A percentile compares a stretch with the other conserved stretches of the same genome.
phyloP scores from a whole-genome alignment of 2,329 filamentous ascomycete genomes.

The Macrophomina tecta region DNA sequence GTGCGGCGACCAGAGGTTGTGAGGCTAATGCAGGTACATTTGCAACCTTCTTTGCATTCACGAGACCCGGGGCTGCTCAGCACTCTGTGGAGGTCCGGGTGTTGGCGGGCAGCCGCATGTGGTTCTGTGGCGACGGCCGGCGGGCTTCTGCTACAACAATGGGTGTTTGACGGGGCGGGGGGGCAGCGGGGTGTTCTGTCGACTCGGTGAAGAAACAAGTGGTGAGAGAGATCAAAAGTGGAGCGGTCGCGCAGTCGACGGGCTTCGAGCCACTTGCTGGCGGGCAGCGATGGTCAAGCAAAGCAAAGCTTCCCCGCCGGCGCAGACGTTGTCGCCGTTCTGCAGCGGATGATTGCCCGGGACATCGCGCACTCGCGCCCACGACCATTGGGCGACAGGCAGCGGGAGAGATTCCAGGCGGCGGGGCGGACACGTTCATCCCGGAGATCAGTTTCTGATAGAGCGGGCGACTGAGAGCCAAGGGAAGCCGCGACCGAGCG shows the following conservation, averaged over 20 bases:
- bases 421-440: slow-evolving; percentile 8
- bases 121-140: not conserved
- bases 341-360: slow-evolving; percentile 18
- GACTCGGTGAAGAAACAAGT: slow-evolving; percentile 1
- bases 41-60: slow-evolving; percentile 4
- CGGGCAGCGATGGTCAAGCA: not conserved
- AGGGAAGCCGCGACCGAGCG: not conserved
- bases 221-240: slow-evolving; percentile 18
- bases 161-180: not conserved
- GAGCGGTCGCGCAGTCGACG: slow-evolving; percentile 2
- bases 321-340: not conserved
- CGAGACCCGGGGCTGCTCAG: not conserved
- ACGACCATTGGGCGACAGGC: slow-evolving; percentile 6
- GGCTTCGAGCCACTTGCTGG: slow-evolving; percentile 8
- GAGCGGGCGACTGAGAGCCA: not conserved
- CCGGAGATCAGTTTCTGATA: not conserved
- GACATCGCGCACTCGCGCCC: not conserved
- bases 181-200: not conserved
- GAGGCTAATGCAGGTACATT: slow-evolving; percentile 21
- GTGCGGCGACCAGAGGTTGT: slow-evolving; percentile 6
- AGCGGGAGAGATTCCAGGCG: not conserved
- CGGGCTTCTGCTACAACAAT: not conserved
- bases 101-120: not conserved
- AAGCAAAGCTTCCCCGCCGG: slow-evolving; percentile 8
- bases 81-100: not conserved